phyloP scores from a whole-genome alignment of 2,329 filamentous ascomycete species.

The Arthrobotrys iridis region DNA sequence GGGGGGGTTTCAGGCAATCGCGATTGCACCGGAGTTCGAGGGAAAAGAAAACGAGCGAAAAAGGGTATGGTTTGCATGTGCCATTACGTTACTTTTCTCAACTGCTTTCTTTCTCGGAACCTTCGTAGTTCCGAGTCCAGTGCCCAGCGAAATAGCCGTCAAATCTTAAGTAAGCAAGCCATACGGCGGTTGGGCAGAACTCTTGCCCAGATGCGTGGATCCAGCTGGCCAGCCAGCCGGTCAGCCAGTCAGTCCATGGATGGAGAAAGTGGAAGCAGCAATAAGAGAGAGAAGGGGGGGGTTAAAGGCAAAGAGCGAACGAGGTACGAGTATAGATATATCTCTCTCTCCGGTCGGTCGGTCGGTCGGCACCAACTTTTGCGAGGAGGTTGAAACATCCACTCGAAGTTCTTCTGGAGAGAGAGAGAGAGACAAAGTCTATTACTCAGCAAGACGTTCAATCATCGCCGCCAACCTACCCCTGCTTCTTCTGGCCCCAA shows the following conservation, averaged over 20 bases:
- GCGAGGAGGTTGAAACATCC: slow-evolving; percentile 3
- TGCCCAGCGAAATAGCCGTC: slow-evolving; percentile 45
- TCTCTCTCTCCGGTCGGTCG: slow-evolving; percentile 28
- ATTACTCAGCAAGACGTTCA: slow-evolving; percentile 37
- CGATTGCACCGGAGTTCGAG: slow-evolving; percentile 1
- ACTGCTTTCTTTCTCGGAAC: slow-evolving; percentile 45
- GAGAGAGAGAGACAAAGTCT: not conserved
- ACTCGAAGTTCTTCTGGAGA: not conserved
- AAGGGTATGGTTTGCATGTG: slow-evolving; percentile 48
- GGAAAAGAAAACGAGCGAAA: slow-evolving; percentile 11
- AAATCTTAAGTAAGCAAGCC: slow-evolving; percentile 53
- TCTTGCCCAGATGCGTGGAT: slow-evolving; percentile 15
- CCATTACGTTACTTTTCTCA: slow-evolving; percentile 49
- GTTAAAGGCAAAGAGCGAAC: too few relatives aligned
- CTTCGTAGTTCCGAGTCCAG: slow-evolving; percentile 26
- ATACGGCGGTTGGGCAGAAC: slow-evolving; percentile 50
- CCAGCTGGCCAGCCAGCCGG: too few relatives aligned
- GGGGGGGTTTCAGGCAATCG: slow-evolving; percentile 51
- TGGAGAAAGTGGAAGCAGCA: not conserved
- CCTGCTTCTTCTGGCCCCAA: too few relatives aligned
- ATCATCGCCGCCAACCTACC: slow-evolving; percentile 14
- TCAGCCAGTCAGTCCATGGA: too few relatives aligned
- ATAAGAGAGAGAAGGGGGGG: not conserved
- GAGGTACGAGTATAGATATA: too few relatives aligned
- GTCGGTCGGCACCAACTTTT: slow-evolving; percentile 32